Evolutionary conservation across 768 basidiomycete genomes (phyloP), one percentile per base, ranked within the genome.

Genomic region (Pleurotus giganteus): DNA sequence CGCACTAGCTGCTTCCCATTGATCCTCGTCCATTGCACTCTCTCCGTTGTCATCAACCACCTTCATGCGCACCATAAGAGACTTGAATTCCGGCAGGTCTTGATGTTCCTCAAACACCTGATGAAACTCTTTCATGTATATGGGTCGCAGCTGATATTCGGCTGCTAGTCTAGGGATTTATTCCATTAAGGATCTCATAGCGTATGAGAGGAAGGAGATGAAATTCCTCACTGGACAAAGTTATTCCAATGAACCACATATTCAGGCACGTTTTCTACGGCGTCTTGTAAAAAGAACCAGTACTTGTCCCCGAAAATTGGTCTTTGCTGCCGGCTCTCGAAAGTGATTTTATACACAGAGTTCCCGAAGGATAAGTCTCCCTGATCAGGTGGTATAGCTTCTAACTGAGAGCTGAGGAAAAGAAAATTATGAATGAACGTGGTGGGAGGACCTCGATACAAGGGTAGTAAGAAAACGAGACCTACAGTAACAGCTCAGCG

Each of bases 1-100:
- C 94, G 71, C 71, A 98, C 97, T 98, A n/a, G 94, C 94, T 58
- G 96, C 96, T 65, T 98, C 94, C 92, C 96, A 97, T 71, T 98
- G 95, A 61, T 91, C 88, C 60, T 90, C 89, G 60, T 94, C 85
- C 91, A 98, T 97, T 51, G 90, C 74, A 64, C 91, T 95, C 71
- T 89, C 89, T 1, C 94, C 94, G 37, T 88, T 79, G 15, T 76
- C 72, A 64, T 97, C 88, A 39, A 97, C 83, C 26, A 99, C 97
- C 58, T 86, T 89, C 97, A 99, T 99, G 61, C 84, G 80, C 55
- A 88, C 75, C 71, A 98, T 76, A 15, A 98, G 76, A n/a, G 84
- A 80, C 17, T 83, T 83, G 65, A 91, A 98, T 61, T 97, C 94
- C 2, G 80, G 70, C 59, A 89, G 80, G 23, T 89, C 82, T 56